A percentile compares a stretch with the other conserved stretches of the same genome.
These are phyloP conservation scores for Clohesyomyces aquaticus DNA, from an alignment of 495 filamentous ascomycete genomes.

Conservation along the genomic window DNA sequence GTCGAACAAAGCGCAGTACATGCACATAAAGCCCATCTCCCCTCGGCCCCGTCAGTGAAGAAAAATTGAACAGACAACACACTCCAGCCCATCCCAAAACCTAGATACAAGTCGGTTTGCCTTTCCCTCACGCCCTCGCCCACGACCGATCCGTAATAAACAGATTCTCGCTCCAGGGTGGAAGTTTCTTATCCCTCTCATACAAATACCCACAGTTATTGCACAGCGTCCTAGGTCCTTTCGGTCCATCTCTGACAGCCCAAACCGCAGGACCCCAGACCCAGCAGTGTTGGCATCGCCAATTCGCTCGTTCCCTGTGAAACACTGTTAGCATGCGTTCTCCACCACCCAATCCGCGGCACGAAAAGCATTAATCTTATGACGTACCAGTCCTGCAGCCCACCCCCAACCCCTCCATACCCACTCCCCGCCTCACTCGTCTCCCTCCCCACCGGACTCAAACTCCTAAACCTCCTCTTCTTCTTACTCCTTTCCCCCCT, in stretches of 20 bases:
- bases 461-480: constrained; percentile 86
- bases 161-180: constrained; percentile 80
- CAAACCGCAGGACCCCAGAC: constrained; percentile 90
- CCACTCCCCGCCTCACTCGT: constrained; percentile 73
- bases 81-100: background rate
- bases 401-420: constrained; percentile 66
- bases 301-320: constrained; percentile 72
- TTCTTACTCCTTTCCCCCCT: constrained; percentile 89
- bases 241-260: constrained; percentile 90
- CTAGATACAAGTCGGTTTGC: background rate
- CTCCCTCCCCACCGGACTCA: constrained; percentile 74
- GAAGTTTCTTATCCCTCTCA: constrained; percentile 82
- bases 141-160: constrained; percentile 38
- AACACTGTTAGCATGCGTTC: constrained; percentile 31
- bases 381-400: constrained; percentile 68
- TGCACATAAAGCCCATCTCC: too few relatives aligned
- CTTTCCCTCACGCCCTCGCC: constrained; percentile 3
- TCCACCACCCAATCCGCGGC: too few relatives aligned
- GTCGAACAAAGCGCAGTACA: too few relatives aligned
- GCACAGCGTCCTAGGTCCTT: constrained; percentile 82
- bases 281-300: constrained; percentile 89
- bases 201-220: constrained; percentile 90
- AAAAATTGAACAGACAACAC: background rate
- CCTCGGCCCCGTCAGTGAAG: too few relatives aligned
- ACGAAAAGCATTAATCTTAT: background rate